Conservation (phyloP, 2,329 filamentous ascomycete genomes). For the Aspergillus bombycis region DNA sequence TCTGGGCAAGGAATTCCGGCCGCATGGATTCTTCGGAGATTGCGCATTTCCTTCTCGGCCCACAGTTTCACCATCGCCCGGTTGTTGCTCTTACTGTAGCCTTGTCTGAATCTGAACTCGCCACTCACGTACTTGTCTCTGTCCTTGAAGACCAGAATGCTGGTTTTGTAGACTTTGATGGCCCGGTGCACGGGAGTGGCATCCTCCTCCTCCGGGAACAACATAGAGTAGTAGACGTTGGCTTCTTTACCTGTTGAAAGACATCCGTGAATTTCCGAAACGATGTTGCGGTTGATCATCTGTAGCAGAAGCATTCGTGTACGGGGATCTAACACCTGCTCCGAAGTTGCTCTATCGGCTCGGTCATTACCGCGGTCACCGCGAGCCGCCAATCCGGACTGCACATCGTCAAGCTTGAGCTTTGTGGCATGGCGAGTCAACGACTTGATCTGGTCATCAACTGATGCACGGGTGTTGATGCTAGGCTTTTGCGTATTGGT, state of each 20-base stretch:
- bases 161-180: slow-evolving; percentile 99
- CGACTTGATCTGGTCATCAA: slow-evolving; percentile 87
- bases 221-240: slow-evolving; percentile 92
- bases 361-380: slow-evolving; percentile 65
- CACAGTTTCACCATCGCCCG: slow-evolving; percentile 97
- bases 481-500: slow-evolving; percentile 78
- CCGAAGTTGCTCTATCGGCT: slow-evolving; percentile 87
- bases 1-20: slow-evolving; percentile 90
- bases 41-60: slow-evolving; percentile 98
- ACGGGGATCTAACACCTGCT: slow-evolving; percentile 90
- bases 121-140: slow-evolving; percentile 93
- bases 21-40: slow-evolving; percentile 79
- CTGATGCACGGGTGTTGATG: slow-evolving; percentile 75
- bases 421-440: slow-evolving; percentile 83
- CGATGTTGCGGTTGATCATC: slow-evolving; percentile 88
- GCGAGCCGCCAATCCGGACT: slow-evolving; percentile 56
- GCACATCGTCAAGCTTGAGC: slow-evolving; percentile 72
- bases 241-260: slow-evolving; percentile 97
- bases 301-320: slow-evolving; percentile 95
- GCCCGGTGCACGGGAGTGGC: slow-evolving; percentile 69
- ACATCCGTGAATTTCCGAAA: slow-evolving; percentile 92
- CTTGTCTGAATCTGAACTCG: slow-evolving; percentile 86
- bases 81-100: slow-evolving; percentile 93
- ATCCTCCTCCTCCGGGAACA: slow-evolving; percentile 56
- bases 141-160: slow-evolving; percentile 97